A percentile compares a stretch with the other conserved stretches of the same genome.
Evolutionary conservation across 176 grass and related monocot species (phyloP).

Genomic region (Carex myosuroides): DNA sequence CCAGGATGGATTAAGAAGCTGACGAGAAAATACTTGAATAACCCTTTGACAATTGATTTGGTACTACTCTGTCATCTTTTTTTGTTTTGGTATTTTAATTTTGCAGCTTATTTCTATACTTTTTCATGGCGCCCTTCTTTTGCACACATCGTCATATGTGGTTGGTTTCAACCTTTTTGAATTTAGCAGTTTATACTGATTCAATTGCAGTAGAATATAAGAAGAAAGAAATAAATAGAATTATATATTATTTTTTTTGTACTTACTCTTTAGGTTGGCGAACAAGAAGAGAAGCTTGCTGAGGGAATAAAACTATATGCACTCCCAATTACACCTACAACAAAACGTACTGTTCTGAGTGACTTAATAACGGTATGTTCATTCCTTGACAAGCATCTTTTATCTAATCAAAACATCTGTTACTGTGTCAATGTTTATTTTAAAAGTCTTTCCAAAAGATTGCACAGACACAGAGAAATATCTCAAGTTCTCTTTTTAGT

Average conservation of each 20-base stretch:
- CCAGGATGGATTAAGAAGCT: constrained; percentile 96
- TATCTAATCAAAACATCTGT: background rate
- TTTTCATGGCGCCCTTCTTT: background rate
- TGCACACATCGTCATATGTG: background rate
- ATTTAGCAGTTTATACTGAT: background rate
- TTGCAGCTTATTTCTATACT: background rate
- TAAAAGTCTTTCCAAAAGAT: background rate
- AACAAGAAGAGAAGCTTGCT: constrained; percentile 89
- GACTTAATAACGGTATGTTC: constrained; percentile 82
- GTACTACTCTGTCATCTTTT: constrained; percentile 26
- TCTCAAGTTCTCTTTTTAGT: background rate
- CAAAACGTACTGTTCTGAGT: constrained; percentile 89
- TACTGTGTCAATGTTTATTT: background rate
- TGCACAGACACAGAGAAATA: background rate
- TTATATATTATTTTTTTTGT: constrained; percentile 1
- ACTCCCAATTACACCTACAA: constrained; percentile 64
- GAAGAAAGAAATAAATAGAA: background rate
- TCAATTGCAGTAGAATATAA: background rate
- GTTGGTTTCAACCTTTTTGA: background rate
- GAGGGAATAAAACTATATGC: constrained; percentile 97
- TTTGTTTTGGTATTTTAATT: background rate
- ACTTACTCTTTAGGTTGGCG: constrained; percentile 57
- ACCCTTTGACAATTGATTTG: constrained; percentile 95
- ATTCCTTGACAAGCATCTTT: background rate
- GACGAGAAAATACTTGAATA: constrained; percentile 68